These are phyloP conservation scores for Trametes sp. DNA, from an alignment of 1,284 basidiomycete genomes.

Conservation along the genomic window DNA sequence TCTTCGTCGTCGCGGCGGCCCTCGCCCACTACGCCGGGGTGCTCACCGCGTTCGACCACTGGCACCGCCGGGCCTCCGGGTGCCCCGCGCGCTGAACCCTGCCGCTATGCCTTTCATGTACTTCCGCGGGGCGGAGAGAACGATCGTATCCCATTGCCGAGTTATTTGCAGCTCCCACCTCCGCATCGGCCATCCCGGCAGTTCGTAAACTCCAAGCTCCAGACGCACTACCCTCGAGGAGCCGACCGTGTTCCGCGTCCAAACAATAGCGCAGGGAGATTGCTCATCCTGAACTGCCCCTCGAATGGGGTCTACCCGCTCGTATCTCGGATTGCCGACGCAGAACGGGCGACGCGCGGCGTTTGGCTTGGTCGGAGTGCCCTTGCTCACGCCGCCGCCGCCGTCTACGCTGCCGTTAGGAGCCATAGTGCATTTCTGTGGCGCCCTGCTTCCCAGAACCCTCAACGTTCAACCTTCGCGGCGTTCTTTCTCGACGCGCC, in stretches of 20 bases:
- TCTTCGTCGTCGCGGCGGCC: constrained; percentile 82
- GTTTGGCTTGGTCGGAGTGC: neutral
- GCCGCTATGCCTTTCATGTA: constrained; percentile 6
- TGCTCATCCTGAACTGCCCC: neutral
- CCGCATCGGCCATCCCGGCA: too few species aligned
- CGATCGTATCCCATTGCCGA: neutral
- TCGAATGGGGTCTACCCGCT: neutral
- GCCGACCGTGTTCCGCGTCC: neutral
- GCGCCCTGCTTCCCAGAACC: constrained; percentile 12
- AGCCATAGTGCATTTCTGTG: constrained; percentile 18
- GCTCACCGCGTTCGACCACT: constrained; percentile 62
- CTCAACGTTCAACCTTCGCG: neutral
- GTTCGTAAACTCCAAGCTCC: neutral
- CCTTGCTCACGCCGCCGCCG: neutral
- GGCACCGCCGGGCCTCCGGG: constrained; percentile 50
- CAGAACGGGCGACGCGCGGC: neutral
- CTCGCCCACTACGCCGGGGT: constrained; percentile 76
- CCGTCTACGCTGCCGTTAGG: neutral
- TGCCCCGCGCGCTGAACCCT: constrained; percentile 25
- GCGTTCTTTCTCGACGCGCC: neutral
- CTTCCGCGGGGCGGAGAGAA: neutral
- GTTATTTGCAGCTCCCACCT: neutral
- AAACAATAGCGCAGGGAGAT: neutral
- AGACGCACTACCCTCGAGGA: neutral
- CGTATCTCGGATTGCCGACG: neutral